Percentiles rank a stretch among this genome's conserved stretches.
Conservation (phyloP, 352 stramenopile genomes). For the Globisporangium yorkense region DNA sequence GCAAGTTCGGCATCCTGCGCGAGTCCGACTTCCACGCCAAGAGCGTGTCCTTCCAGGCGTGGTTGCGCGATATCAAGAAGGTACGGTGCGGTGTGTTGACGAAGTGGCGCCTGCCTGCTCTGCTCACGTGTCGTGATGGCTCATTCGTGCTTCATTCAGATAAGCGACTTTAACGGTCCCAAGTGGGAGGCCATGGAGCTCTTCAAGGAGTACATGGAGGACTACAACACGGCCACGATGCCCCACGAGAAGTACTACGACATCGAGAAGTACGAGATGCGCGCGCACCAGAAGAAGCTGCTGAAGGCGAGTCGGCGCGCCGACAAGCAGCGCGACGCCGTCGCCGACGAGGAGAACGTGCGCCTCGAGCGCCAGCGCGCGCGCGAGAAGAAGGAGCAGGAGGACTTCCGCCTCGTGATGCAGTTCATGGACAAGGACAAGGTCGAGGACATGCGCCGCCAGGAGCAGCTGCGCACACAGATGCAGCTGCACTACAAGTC, state of each 20-base stretch:
- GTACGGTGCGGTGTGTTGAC: constrained; percentile 21
- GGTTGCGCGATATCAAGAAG: constrained; percentile 92
- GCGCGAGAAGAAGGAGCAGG: constrained; percentile 53
- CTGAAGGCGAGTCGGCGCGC: constrained; percentile 30
- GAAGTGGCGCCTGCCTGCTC: too few relatives aligned
- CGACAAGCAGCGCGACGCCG: constrained; percentile 17
- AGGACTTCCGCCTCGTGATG: constrained; percentile 71
- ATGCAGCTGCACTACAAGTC: constrained; percentile 91
- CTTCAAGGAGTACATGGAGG: constrained; percentile 93
- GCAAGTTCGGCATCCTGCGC: constrained; percentile 95
- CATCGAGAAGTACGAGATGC: constrained; percentile 97
- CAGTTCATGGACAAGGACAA: constrained; percentile 84
- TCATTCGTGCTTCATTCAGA: constrained; percentile 16
- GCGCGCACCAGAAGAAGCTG: constrained; percentile 86
- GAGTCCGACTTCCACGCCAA: constrained; percentile 90
- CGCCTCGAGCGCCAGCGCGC: constrained; percentile 48
- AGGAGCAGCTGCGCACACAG: constrained; percentile 77
- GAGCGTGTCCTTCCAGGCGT: constrained; percentile 92
- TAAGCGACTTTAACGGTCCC: constrained; percentile 77
- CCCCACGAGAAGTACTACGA: constrained; percentile 98
- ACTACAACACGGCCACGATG: constrained; percentile 97
- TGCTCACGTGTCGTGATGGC: background rate
- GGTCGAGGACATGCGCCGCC: constrained; percentile 82
- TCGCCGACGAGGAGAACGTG: constrained; percentile 60
- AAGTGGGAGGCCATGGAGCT: constrained; percentile 88